A percentile compares a stretch with the other conserved stretches of the same genome.
Conservation (phyloP, 345 rosid genomes). For the Aquilaria sinensis region DNA sequence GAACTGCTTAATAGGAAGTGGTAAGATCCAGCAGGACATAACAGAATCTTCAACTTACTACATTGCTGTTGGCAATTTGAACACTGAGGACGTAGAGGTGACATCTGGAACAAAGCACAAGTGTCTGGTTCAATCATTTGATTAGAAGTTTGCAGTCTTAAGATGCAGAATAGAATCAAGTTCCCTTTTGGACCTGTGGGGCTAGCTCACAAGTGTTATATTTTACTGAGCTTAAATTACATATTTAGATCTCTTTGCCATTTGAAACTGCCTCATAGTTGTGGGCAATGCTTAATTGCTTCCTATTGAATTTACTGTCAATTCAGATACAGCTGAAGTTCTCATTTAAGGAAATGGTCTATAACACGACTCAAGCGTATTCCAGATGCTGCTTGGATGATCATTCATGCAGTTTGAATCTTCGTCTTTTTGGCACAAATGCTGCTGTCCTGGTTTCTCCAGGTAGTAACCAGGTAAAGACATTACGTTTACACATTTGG, state of each 20-base stretch:
- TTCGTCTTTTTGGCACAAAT: conserved; percentile 22
- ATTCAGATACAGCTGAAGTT: conserved; percentile 44
- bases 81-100: conserved; percentile 50
- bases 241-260: neutral
- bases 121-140: neutral
- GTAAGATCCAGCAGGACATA: conserved; percentile 40
- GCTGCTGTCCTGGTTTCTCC: conserved; percentile 45
- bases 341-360: conserved; percentile 27
- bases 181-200: too few relatives aligned
- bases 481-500: neutral
- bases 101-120: neutral
- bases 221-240: too few relatives aligned
- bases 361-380: conserved; percentile 37
- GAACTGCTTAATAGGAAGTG: conserved; percentile 33
- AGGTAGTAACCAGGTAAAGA: conserved; percentile 30
- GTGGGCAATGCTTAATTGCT: too few relatives aligned
- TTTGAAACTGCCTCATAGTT: neutral
- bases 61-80: conserved; percentile 43
- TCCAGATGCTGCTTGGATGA: conserved; percentile 33
- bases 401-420: conserved; percentile 25
- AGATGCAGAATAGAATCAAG: neutral
- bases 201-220: too few relatives aligned
- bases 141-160: neutral
- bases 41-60: conserved; percentile 33
- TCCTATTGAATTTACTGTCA: neutral